Percentiles rank a stretch among this genome's conserved stretches.
These are phyloP conservation scores for Heliamphora pulchella DNA, from an alignment of 179 eudicot genomes.

Conservation along the genomic window DNA sequence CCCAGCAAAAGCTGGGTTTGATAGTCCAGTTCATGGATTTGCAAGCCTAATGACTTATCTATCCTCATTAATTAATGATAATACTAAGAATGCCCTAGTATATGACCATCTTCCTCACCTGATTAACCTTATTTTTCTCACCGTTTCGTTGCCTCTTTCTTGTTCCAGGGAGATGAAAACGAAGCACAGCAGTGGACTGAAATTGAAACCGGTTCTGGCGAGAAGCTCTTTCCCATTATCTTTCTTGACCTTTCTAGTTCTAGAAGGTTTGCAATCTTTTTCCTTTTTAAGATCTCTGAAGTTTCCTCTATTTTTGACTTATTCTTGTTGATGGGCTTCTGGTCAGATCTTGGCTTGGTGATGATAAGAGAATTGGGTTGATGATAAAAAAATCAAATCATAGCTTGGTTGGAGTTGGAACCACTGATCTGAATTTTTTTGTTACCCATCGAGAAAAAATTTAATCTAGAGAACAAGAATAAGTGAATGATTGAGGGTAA, in stretches of 20 bases:
- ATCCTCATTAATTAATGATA: no score
- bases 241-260: neutral
- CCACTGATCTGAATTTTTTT: slow-evolving; percentile 14
- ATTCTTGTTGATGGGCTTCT: neutral
- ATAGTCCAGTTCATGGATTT: no score
- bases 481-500: no score
- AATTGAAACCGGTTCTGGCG: neutral
- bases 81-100: no score
- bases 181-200: no score
- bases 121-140: no score
- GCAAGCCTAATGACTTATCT: no score
- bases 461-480: no score
- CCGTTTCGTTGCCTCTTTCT: no score
- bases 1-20: no score
- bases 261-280: slow-evolving; percentile 4
- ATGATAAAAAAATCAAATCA: slow-evolving; percentile 2
- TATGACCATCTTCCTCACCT: no score
- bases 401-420: slow-evolving; percentile 9
- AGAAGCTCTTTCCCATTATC: neutral
- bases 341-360: neutral
- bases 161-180: no score
- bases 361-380: neutral
- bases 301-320: neutral
- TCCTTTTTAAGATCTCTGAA: slow-evolving; percentile 1
- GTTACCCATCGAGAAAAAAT: neutral